Conservation (phyloP, 208 protist genomes). For the Crithidia fasciculata region DNA sequence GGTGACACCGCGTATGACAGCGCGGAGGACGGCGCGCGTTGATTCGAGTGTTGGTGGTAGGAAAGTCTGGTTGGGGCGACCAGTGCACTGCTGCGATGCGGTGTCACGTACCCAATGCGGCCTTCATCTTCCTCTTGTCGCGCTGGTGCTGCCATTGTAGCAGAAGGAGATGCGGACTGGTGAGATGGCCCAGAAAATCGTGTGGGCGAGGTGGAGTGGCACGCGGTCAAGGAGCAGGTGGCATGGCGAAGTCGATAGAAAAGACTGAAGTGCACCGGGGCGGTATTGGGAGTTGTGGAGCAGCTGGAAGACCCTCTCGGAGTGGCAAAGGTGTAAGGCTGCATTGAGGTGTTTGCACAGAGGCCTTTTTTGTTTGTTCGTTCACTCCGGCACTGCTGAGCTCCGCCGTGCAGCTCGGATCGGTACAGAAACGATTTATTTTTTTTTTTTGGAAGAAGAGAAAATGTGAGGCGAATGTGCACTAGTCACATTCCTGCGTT, state of each 20-base stretch:
- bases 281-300: neutral
- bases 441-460: too few relatives aligned
- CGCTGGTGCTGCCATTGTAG: too few relatives aligned
- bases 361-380: too few relatives aligned
- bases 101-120: neutral
- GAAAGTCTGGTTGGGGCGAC: neutral
- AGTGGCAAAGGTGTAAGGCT: neutral
- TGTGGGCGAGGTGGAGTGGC: slow-evolving; percentile 7
- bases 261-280: slow-evolving; percentile 45
- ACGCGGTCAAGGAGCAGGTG: slow-evolving; percentile 21
- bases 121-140: too few relatives aligned
- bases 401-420: too few relatives aligned
- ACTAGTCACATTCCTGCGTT: too few relatives aligned
- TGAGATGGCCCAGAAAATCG: neutral
- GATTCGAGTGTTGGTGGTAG: neutral
- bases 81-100: neutral
- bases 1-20: too few relatives aligned
- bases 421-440: too few relatives aligned
- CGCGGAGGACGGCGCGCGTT: too few relatives aligned
- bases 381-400: too few relatives aligned
- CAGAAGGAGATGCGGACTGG: too few relatives aligned
- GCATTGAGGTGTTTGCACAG: slow-evolving; percentile 2
- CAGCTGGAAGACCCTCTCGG: neutral
- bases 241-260: slow-evolving; percentile 35
- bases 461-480: too few relatives aligned